Evolutionary conservation across 208 protist species (phyloP), one percentile per base, ranked within the genome.

Genomic region (Acanthamoeba triangularis): DNA sequence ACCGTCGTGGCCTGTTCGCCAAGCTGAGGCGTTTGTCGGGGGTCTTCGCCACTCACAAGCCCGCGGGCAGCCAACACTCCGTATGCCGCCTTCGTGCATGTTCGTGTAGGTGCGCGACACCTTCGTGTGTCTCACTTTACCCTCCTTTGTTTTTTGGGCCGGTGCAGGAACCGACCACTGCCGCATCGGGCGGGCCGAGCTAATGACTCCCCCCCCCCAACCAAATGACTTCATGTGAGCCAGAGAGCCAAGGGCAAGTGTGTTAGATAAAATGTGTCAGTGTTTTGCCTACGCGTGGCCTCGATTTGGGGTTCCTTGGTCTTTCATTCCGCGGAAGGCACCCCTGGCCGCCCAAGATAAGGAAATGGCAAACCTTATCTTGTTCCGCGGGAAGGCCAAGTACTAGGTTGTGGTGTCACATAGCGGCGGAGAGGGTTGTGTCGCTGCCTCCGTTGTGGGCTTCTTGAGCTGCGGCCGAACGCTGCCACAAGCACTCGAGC

Each of bases 21-120:
- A 44, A 84, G 74, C 23, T 84, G 23, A 84, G 10, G 74, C 74
- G 74, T 25, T 41, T 84, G 13, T 84, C 74, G 2, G 74, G 74
- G 16, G 74, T 84, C n/a, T 84, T 84, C 41, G 2, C 74, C 37
- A 44, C 35, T 13, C 74, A 84, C 74, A 44, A 54, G 41, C 25
- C 18, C 41, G 59, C 59, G 11, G 59, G 25, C 59, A 16, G 23
- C 54, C 20, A 25, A 1, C 59, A 65, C 59, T 0, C 6, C 59
- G 59, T 65, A 23, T 23, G 25, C 25, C 5, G 0, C 25, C 59
- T 61, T 61, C 54, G 1, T 54, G 49, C n/a, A n/a, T n/a, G n/a
- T n/a, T n/a, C n/a, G 49, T 54, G 13, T 54, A 0, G 23, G 20
- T 61, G 1, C 6, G 7, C 23, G 20, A 61, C 61, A n/a, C 25